These are phyloP conservation scores for Chlorella vulgaris DNA, from an alignment of 139 green algal genomes.

Conservation along the genomic window DNA sequence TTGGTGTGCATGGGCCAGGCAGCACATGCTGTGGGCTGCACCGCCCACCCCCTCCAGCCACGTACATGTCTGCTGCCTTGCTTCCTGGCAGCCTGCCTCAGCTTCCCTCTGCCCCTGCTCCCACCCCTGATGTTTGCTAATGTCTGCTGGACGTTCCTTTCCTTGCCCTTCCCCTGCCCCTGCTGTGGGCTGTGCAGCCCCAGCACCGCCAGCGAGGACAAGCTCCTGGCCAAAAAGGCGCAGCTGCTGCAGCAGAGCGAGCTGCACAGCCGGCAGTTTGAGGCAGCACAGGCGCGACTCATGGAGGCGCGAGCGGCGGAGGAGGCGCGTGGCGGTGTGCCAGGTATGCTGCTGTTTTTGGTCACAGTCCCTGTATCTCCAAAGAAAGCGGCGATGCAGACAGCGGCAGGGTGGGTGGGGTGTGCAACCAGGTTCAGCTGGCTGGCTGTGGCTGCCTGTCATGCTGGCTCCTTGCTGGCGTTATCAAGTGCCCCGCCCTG, in stretches of 20 bases:
- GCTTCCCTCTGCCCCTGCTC: background rate
- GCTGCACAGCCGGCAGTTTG: conserved; percentile 56
- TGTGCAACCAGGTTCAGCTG: background rate
- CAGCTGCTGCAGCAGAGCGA: conserved; percentile 50
- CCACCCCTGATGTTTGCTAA: background rate
- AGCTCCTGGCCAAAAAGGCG: conserved; percentile 46
- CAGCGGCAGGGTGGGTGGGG: too few species aligned
- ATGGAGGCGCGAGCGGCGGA: conserved; percentile 73
- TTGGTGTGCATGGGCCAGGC: too few species aligned
- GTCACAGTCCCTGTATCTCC: too few species aligned
- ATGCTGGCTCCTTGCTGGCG: background rate
- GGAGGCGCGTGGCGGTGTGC: conserved; percentile 58
- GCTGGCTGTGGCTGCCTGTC: background rate
- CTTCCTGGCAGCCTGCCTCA: background rate
- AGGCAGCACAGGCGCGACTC: conserved; percentile 68
- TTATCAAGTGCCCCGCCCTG: background rate
- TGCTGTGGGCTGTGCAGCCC: too few species aligned
- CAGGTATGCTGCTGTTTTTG: too few species aligned
- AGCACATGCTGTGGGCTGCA: too few species aligned
- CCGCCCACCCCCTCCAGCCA: too few species aligned
- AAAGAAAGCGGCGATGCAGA: too few species aligned
- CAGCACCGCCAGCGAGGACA: conserved; percentile 33
- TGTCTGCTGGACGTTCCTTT: too few species aligned
- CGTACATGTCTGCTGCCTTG: too few species aligned
- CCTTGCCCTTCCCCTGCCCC: too few species aligned